Conservation (phyloP, 306 rosid genomes). For the Neltuma alba region DNA sequence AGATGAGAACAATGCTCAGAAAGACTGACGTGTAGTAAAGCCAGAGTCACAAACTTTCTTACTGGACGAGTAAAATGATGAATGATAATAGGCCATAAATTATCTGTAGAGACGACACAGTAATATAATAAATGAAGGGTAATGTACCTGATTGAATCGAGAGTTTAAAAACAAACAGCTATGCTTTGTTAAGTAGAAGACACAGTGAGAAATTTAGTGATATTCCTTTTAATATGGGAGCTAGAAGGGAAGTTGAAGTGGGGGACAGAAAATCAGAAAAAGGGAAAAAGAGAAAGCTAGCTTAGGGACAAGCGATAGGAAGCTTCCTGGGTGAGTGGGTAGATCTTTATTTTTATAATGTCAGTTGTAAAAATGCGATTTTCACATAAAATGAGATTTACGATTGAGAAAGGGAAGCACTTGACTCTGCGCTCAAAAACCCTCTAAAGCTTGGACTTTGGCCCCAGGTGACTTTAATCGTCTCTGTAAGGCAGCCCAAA, state of each 20-base stretch:
- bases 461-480: constrained; percentile 48
- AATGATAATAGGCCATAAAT: background rate
- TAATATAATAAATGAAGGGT: background rate
- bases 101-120: constrained; percentile 23
- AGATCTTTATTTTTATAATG: constrained; percentile 36
- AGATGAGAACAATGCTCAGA: background rate
- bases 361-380: constrained; percentile 12
- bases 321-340: constrained; percentile 53
- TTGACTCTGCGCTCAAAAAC: constrained; percentile 44
- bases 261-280: constrained; percentile 19
- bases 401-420: constrained; percentile 26
- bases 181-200: constrained; percentile 18
- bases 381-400: background rate
- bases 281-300: constrained; percentile 31
- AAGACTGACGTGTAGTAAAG: background rate
- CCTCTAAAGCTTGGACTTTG: constrained; percentile 38
- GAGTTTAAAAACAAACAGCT: background rate
- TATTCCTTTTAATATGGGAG: constrained; percentile 36
- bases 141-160: constrained; percentile 48
- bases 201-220: constrained; percentile 3
- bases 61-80: background rate
- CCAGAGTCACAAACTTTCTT: background rate
- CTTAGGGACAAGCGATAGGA: constrained; percentile 45
- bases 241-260: constrained; percentile 2
- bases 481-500: constrained; percentile 36